A percentile compares a stretch with the other conserved stretches of the same genome.
These are phyloP conservation scores for Leccinum ochraceum DNA, from an alignment of 768 basidiomycete genomes.

Conservation along the genomic window DNA sequence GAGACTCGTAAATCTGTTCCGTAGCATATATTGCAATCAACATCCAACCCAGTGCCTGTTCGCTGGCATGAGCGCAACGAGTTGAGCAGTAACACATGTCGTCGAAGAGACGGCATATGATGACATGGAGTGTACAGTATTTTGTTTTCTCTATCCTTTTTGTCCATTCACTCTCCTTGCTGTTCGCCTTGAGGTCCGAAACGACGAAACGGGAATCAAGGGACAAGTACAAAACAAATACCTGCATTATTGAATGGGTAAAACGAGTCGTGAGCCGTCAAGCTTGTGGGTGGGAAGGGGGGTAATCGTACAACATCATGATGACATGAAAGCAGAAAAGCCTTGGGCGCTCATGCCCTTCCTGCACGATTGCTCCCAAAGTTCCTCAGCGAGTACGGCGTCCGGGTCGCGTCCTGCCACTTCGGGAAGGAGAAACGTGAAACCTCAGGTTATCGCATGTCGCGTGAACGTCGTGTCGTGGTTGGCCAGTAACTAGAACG, in stretches of 20 bases:
- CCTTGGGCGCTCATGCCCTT: neutral
- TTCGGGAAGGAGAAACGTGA: conserved; percentile 54
- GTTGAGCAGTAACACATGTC: neutral
- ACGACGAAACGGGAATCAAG: neutral
- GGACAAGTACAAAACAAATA: neutral
- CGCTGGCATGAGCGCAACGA: neutral
- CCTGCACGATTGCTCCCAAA: conserved; percentile 22
- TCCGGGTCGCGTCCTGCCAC: conserved; percentile 54
- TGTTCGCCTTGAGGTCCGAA: neutral
- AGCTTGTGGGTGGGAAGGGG: neutral
- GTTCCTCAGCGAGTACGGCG: conserved; percentile 42
- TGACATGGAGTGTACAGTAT: too few species aligned
- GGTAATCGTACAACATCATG: neutral
- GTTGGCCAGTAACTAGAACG: neutral
- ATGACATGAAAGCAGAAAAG: neutral
- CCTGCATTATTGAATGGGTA: neutral
- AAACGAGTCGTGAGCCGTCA: neutral
- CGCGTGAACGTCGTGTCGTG: neutral
- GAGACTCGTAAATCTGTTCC: neutral
- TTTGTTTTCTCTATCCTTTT: neutral
- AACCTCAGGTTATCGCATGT: neutral
- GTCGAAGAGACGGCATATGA: neutral
- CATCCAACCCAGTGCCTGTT: neutral
- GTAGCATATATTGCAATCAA: neutral
- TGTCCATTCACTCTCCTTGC: neutral